Base-by-base conservation (phyloP, 106 monocot species). In the Acorus calamus region DNA sequence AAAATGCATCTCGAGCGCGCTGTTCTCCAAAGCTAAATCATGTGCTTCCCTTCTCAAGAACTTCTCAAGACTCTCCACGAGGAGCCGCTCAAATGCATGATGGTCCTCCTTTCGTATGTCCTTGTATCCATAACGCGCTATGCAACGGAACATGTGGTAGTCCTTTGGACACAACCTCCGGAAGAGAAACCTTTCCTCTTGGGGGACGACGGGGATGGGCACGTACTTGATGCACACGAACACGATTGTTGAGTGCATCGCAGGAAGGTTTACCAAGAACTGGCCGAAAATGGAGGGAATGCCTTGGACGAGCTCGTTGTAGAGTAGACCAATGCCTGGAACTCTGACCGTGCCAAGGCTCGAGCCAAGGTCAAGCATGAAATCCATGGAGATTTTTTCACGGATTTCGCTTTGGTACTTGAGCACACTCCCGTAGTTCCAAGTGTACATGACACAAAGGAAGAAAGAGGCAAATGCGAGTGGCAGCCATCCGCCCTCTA, bases 171-270 rank as follows among this genome's bases (percentile, higher is more conserved):
- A 86, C 5, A 86, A 63, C 56, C 93, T 76, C 43, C 89, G 68
- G 59, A 93, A 93, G 8, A 93, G 65, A 70, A 89, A 93, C 62
- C 93, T 76, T 63, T 93, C 89, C 41, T 79, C 81, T 54, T 69
- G 79, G 6, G 83, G 86, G 51, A 93, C 93, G 4, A 79, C 56
- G 1, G 89, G 86, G 7, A 93, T 70, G 3, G 89, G 93, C 4
- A 92, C 84, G 49, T 82, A 84, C 64, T 92, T 92, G 52, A 92
- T 92, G 79, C 84, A 87, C 43, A 92, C 87, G 55, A 92, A 88
- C 2, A 92, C 81, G 12, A 92, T 75, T 2, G 82, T 80, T 0
- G 92, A 87, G 54, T 92, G 92, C 47, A 92, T 80, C 42, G 87
- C 92, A 0, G 92, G 92, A 7, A 92, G 87, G 13, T 76, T 78